Conservation (phyloP, 495 filamentous ascomycete species). For the Filosporella fistucella region DNA sequence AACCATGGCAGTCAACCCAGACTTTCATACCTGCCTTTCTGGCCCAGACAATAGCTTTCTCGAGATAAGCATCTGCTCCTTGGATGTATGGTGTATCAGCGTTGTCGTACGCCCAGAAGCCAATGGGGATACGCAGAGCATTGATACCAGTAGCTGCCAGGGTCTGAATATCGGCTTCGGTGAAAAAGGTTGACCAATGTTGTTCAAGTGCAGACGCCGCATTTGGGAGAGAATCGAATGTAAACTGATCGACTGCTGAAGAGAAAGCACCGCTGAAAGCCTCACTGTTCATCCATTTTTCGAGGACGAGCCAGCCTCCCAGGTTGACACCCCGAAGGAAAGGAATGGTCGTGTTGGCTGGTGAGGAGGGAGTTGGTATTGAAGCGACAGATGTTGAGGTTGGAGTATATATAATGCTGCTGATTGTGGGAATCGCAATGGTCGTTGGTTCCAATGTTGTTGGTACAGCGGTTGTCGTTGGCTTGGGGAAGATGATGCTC, state of each 20-base stretch:
- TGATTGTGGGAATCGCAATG: too few relatives aligned
- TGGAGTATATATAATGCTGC: too few relatives aligned
- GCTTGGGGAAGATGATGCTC: too few relatives aligned
- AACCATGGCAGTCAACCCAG: conserved; percentile 33
- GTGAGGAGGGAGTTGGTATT: too few relatives aligned
- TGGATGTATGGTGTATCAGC: conserved; percentile 27
- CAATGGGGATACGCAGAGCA: conserved; percentile 34
- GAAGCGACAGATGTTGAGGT: too few relatives aligned
- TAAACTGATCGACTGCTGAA: conserved; percentile 24
- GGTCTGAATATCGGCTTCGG: conserved; percentile 28
- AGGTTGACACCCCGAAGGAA: conserved; percentile 19
- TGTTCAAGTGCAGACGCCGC: conserved; percentile 15
- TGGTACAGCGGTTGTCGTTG: too few relatives aligned
- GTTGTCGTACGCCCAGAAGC: conserved; percentile 39
- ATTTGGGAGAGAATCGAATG: conserved; percentile 25
- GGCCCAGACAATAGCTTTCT: conserved; percentile 37
- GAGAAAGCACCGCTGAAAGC: conserved; percentile 30
- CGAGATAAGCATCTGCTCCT: conserved; percentile 33
- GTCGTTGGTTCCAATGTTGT: too few relatives aligned
- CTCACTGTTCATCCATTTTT: too few relatives aligned
- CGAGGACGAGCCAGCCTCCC: conserved; percentile 34
- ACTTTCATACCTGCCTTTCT: conserved; percentile 32
- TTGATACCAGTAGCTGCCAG: conserved; percentile 35
- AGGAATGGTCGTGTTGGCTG: too few relatives aligned
- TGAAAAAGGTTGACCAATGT: conserved; percentile 37